A percentile compares a stretch with the other conserved stretches of the same genome.
phyloP scores from a whole-genome alignment of 2,329 filamentous ascomycete genomes.

The Fusarium sp. region DNA sequence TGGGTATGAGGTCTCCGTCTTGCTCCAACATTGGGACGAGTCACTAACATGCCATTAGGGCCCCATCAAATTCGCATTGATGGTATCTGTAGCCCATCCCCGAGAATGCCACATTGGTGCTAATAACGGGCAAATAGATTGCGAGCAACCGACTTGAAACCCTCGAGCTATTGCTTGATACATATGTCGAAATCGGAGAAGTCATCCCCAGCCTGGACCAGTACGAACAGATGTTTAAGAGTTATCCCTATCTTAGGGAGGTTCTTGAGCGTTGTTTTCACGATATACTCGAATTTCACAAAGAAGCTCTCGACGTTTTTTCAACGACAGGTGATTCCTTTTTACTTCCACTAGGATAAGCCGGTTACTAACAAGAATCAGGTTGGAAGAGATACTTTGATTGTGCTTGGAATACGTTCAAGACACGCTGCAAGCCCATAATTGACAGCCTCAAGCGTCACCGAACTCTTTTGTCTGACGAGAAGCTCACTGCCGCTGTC shows the following conservation, averaged over 20 bases:
- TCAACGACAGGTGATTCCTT: neutral
- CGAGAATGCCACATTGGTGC: neutral
- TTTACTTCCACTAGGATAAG: too few species aligned
- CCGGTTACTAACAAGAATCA: neutral
- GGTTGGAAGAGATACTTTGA: neutral
- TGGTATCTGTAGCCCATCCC: neutral
- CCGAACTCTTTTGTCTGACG: neutral
- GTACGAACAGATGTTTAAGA: neutral
- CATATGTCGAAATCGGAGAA: neutral
- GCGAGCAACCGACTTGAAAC: neutral
- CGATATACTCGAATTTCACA: neutral
- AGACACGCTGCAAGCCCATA: neutral
- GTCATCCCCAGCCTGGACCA: neutral
- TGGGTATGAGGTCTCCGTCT: neutral
- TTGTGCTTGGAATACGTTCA: neutral
- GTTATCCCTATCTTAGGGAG: neutral
- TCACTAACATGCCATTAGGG: neutral
- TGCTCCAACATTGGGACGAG: neutral
- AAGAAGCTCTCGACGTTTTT: neutral
- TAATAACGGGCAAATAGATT: neutral
- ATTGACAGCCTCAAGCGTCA: neutral
- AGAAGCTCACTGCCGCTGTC: neutral
- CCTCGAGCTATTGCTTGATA: neutral
- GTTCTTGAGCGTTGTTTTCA: neutral
- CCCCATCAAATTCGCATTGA: neutral